A percentile compares a stretch with the other conserved stretches of the same genome.
Evolutionary conservation across 2,329 filamentous ascomycete genomes (phyloP).

Genomic region (Apiospora marii): DNA sequence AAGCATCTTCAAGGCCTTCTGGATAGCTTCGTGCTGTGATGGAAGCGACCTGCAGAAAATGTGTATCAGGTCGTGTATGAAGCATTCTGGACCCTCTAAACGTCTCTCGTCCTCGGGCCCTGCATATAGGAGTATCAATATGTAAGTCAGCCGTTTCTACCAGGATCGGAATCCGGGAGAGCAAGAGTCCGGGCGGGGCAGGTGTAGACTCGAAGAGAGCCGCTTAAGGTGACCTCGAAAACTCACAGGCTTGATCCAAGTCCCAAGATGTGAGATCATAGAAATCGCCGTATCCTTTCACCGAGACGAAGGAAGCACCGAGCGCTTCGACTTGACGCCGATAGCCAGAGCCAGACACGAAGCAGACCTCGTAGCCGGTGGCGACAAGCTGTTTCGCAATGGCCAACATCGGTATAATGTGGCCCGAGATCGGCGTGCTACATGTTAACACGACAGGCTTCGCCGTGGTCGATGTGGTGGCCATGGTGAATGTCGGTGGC

Average conservation of each 20-base stretch:
- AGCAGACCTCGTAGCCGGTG: background rate
- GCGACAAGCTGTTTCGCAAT: conserved; percentile 25
- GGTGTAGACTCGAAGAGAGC: background rate
- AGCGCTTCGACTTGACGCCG: conserved; percentile 2
- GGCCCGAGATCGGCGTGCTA: conserved; percentile 21
- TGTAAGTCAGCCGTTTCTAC: background rate
- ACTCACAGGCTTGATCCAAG: conserved; percentile 25
- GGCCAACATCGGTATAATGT: conserved; percentile 24
- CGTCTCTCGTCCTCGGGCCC: conserved; percentile 23
- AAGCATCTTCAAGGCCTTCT: conserved; percentile 23
- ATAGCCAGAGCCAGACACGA: conserved; percentile 3
- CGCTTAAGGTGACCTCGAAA: background rate
- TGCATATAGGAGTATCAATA: background rate
- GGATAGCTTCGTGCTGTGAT: conserved; percentile 28
- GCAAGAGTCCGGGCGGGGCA: background rate
- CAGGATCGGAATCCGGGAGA: background rate
- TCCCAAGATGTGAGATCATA: conserved; percentile 28
- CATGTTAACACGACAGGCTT: conserved; percentile 22
- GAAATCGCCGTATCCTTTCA: conserved; percentile 25
- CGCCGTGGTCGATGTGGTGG: background rate
- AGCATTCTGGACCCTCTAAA: conserved; percentile 25
- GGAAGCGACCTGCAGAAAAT: conserved; percentile 28
- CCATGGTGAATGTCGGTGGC: background rate
- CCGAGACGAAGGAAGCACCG: conserved; percentile 24
- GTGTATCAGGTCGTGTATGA: conserved; percentile 28